Conservation (phyloP, 2,329 filamentous ascomycete species). For the Ceratocystis destructans region DNA sequence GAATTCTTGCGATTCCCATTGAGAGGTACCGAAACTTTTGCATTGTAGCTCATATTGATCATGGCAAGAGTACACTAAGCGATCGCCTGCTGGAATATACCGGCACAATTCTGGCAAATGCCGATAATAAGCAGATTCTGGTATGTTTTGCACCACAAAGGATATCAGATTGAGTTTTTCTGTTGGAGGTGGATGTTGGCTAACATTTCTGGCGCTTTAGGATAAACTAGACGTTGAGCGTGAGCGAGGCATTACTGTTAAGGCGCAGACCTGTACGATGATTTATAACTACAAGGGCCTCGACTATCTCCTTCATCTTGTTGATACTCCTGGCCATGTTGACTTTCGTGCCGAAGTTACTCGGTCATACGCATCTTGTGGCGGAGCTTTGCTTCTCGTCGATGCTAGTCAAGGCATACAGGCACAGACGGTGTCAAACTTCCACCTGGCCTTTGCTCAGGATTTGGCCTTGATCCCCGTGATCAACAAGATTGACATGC, state of each 20-base stretch:
- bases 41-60: conserved; percentile 96
- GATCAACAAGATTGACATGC: conserved; percentile 92
- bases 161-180: background rate
- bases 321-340: conserved; percentile 94
- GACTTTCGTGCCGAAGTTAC: conserved; percentile 96
- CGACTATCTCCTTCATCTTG: conserved; percentile 87
- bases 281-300: conserved; percentile 68
- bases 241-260: conserved; percentile 93
- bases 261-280: conserved; percentile 98
- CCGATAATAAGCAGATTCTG: conserved; percentile 80
- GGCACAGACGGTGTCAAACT: conserved; percentile 96
- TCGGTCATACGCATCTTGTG: conserved; percentile 88
- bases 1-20: conserved; percentile 63
- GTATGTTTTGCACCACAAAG: conserved; percentile 23
- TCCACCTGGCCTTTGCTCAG: conserved; percentile 92
- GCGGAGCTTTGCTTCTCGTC: conserved; percentile 79
- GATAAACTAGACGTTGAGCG: conserved; percentile 96
- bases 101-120: conserved; percentile 73
- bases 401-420: conserved; percentile 95
- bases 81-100: conserved; percentile 88
- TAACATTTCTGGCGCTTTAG: conserved; percentile 22
- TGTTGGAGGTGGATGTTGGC: background rate
- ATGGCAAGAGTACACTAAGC: conserved; percentile 92
- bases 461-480: conserved; percentile 77
- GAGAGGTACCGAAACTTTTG: conserved; percentile 87